Percentiles rank a stretch among this genome's conserved stretches.
Conservation (phyloP, 345 rosid species). For the Brassica carinata region DNA sequence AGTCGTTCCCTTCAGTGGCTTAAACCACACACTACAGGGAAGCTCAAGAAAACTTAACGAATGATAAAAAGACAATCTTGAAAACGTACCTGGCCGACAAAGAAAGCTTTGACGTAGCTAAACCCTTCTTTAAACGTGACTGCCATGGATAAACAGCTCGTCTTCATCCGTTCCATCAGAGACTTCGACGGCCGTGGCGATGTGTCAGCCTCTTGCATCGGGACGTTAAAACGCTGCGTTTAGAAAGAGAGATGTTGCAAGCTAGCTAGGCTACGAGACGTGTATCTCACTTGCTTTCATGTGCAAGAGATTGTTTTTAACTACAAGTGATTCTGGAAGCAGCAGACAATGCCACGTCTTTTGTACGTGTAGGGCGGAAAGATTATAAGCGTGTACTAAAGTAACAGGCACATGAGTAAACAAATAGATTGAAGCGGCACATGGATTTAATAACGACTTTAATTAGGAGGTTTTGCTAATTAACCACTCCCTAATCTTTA, state of each 20-base stretch:
- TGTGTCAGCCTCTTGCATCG: slow-evolving; percentile 23
- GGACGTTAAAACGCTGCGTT: neutral
- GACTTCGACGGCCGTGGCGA: slow-evolving; percentile 23
- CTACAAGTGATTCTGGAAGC: slow-evolving; percentile 17
- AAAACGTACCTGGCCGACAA: slow-evolving; percentile 47
- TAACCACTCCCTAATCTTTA: neutral
- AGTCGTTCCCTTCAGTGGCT: neutral
- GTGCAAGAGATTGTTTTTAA: slow-evolving; percentile 14
- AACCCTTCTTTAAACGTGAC: slow-evolving; percentile 57
- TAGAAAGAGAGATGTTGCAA: slow-evolving; percentile 3
- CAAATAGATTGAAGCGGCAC: neutral
- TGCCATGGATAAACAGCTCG: slow-evolving; percentile 43
- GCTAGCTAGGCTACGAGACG: neutral
- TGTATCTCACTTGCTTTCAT: slow-evolving; percentile 4
- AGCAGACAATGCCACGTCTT: slow-evolving; percentile 14
- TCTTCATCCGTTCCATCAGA: slow-evolving; percentile 40
- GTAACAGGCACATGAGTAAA: neutral
- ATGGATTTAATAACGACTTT: neutral
- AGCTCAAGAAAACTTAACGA: neutral
- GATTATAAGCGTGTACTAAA: neutral
- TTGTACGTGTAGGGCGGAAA: neutral
- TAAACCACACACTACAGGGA: neutral
- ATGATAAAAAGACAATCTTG: neutral
- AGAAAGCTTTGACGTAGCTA: slow-evolving; percentile 52
- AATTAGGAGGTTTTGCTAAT: slow-evolving; percentile 2